Evolutionary conservation across 208 protist genomes (phyloP).

Genomic region (Acanthamoeba culbertsoni): DNA sequence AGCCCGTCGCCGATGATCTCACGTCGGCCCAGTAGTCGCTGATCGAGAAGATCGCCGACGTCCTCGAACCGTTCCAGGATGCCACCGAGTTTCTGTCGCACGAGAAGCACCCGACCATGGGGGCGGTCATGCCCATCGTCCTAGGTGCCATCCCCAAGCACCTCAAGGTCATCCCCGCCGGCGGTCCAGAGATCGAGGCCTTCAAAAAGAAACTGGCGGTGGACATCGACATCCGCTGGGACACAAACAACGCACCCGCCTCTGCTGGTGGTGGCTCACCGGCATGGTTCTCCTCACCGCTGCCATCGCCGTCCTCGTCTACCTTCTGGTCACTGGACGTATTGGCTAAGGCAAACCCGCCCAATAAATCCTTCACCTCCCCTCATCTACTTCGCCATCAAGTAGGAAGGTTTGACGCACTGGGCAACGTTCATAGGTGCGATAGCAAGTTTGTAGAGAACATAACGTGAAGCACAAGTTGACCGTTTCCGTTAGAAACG

Average conservation of each 20-base stretch:
- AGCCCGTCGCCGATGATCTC: background rate
- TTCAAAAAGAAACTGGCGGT: background rate
- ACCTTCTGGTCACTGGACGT: no score
- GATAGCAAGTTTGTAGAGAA: no score
- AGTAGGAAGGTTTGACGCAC: no score
- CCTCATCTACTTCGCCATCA: no score
- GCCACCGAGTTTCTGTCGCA: background rate
- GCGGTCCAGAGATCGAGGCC: background rate
- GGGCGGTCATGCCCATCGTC: constrained; percentile 9
- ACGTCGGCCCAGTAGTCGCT: background rate
- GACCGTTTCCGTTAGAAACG: no score
- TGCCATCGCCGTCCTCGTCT: no score
- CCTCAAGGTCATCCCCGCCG: background rate
- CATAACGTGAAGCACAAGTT: no score
- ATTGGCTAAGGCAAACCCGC: no score
- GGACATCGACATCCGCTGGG: background rate
- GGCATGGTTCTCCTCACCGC: no score
- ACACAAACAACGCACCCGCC: background rate
- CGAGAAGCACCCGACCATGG: background rate
- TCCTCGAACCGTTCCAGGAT: background rate
- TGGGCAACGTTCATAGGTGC: no score
- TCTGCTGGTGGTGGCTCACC: no score
- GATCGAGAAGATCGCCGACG: background rate
- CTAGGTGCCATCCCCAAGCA: background rate
- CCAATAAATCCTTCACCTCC: no score